Evolutionary conservation across 805 yeast species (phyloP), one percentile per base, ranked within the genome.

Genomic region (Saturnispora dispora): DNA sequence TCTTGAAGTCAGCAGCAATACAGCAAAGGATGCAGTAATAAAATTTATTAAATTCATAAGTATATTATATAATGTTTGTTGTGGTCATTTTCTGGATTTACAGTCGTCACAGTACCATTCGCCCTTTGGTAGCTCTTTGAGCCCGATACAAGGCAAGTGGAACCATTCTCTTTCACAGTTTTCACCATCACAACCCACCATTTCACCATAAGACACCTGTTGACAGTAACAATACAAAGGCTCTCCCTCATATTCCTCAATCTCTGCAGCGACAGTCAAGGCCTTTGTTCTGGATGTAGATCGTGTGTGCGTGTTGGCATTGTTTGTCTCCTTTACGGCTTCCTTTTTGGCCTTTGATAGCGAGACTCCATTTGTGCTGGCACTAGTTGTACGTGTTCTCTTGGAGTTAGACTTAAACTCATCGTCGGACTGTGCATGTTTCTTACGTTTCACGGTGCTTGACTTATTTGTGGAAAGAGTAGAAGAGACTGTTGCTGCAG

Each of bases 131-230:
- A 91, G 78, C 47, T 88, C 82, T 47, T 83, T 80, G 59, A 89
- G 75, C 0, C 96, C 96, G 42, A 88, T 85, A 68, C 98, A 90
- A 17, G 95, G 95, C 58, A 91, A 72, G 71, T 90, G 98, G 70
- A 90, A 90, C 98, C 98, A 90, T 66, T 90, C 98, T 50, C 88
- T 74, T 64, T 82, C 82, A 71, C 98, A 91, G 53, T 83, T 81
- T 35, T 87, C 90, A 11, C 96, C 97, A 63, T 93, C 99, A 70
- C 99, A 93, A 2, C 96, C 99, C 54, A 93, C 97, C 99, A 93
- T 93, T 63, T 93, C 98, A 18, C 99, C 99, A 64, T 86, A 93
- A 4, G 97, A 91, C 0, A 90, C 96, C 65, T 90, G 96, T 65
- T 89, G 88, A 70, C 99, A 93, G 70, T 91, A 90, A 67, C 99